Evolutionary conservation across 202 grass and related monocot genomes (phyloP), one percentile per base, ranked within the genome.

Genomic region (Cymbopogon flexuosus): DNA sequence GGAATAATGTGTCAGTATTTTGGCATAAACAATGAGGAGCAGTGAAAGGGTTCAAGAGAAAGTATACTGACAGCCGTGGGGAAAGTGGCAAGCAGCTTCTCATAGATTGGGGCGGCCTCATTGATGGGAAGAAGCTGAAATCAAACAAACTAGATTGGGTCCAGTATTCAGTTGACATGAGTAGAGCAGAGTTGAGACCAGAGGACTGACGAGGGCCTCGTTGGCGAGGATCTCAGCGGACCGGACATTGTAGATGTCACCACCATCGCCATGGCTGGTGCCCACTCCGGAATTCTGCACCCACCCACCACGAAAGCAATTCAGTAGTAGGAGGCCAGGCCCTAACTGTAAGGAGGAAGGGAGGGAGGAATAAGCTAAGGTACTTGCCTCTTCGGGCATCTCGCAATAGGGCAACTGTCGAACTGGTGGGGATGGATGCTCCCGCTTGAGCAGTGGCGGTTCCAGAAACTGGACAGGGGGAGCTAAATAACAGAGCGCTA

Each of bases 11-110:
- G 62, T 49, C 31, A 16, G 46, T 8, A 65, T 34, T 52, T 65
- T 8, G 45, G 33, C 14, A 49, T 6, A 19, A 51, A 5, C 1
- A 6, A 70, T 14, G 49, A 69, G 8, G 21, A 66, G 2, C 19
- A 40, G 2, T 18, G 2, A 75, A 42, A 58, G 15, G 9, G n/a
- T 1, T 22, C 18, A 29, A 31, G 8, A 5, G 24, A 42, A 42
- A 75, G 0, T 7, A 75, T 29, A 81, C 88, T 88, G 83, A 95
- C 90, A 18, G 90, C 88, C 3, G 92, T 98, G 3, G 96, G 96
- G 73, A 93, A 95, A 34, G 86, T 89, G 64, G 88, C 57, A 14
- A 98, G 89, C 52, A 98, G 88, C 76, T 88, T 92, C 90, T 98
- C 92, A 37, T 94, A 97, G 33, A 97, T 91, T 3, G 95, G 88